Evolutionary conservation across 1,284 basidiomycete species (phyloP), one percentile per base, ranked within the genome.

Genomic region (Leccinum subrobustum): DNA sequence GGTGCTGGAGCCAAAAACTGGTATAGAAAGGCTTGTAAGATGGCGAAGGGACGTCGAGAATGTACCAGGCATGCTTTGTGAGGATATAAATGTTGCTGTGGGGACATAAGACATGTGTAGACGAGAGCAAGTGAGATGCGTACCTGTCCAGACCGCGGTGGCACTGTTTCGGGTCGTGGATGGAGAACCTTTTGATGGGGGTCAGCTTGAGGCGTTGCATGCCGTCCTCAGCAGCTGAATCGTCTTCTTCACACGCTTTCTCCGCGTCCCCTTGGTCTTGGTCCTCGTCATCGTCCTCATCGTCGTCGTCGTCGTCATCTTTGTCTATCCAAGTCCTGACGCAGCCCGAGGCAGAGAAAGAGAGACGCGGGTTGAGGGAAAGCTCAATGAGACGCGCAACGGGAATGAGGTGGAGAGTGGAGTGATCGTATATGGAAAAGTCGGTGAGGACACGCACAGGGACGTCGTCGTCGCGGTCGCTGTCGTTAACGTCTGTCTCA

Each of bases 11-110:
- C 78, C 81, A 84, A 57, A 85, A 83, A 0, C 69, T 58, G 1
- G 60, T 57, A 64, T 78, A 87, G 59, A 78, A 78, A 0, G 74
- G 68, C 2, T 57, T 60, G 64, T 89, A 89, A 2, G 60, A 27
- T 1, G 57, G 52, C 1, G 81, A 78, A 0, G 87, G 86, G 3
- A 62, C 60, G 11, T 77, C 76, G 2, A 89, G 75, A 59, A 88
- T 85, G 64, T 89, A 89, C 87, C 87, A 89, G 0, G 86, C 85
- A 66, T 72, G 64, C 25, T 68, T 31, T 1, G 81, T 83, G 29
- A 73, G 68, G 27, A 82, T 63, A 58, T 79, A 81, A 8, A 81
- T 75, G 50, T 77, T 76, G 37, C 77, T 77, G 57, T 3, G 53
- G 23, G 57, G 8, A 33, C 3, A 35, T 73, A 56, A 61, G 65